These are phyloP conservation scores for Claviceps cyperi DNA, from an alignment of 2,329 filamentous ascomycete species.

Conservation along the genomic window DNA sequence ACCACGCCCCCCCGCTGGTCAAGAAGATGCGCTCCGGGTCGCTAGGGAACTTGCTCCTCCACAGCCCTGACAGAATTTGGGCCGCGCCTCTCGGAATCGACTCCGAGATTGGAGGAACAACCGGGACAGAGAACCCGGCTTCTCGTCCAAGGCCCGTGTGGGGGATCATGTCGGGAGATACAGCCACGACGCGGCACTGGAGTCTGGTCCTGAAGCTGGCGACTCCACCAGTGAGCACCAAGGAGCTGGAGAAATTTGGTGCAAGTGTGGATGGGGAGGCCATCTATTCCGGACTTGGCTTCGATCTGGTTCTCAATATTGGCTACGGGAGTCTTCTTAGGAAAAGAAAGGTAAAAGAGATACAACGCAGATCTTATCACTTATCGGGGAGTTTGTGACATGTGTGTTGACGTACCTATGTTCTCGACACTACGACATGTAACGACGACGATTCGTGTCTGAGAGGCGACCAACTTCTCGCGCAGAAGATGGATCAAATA, in stretches of 20 bases:
- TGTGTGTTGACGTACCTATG: conserved; percentile 14
- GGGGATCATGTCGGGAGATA: conserved; percentile 38
- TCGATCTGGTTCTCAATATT: conserved; percentile 24
- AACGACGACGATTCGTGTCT: conserved; percentile 33
- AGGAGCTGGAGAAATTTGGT: conserved; percentile 38
- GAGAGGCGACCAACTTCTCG: conserved; percentile 31
- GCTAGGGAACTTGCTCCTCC: conserved; percentile 30
- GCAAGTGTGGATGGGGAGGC: conserved; percentile 21
- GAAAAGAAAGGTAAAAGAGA: neutral
- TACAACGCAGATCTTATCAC: too few species aligned
- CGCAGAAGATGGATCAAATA: conserved; percentile 35
- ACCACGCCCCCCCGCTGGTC: conserved; percentile 44
- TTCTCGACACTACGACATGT: conserved; percentile 31
- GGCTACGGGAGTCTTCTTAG: conserved; percentile 12
- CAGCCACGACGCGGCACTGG: conserved; percentile 33
- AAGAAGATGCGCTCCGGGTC: conserved; percentile 38
- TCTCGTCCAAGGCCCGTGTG: conserved; percentile 27
- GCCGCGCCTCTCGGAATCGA: conserved; percentile 29
- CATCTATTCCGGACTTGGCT: conserved; percentile 21
- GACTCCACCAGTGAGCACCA: conserved; percentile 40
- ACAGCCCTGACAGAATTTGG: conserved; percentile 30
- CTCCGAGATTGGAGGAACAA: conserved; percentile 31
- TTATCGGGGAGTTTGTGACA: too few species aligned
- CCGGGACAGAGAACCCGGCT: conserved; percentile 14
- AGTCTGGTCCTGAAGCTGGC: conserved; percentile 28